These are phyloP conservation scores for Cryptosporidium xiaoi DNA, from an alignment of 169 alveolate species.

Conservation along the genomic window DNA sequence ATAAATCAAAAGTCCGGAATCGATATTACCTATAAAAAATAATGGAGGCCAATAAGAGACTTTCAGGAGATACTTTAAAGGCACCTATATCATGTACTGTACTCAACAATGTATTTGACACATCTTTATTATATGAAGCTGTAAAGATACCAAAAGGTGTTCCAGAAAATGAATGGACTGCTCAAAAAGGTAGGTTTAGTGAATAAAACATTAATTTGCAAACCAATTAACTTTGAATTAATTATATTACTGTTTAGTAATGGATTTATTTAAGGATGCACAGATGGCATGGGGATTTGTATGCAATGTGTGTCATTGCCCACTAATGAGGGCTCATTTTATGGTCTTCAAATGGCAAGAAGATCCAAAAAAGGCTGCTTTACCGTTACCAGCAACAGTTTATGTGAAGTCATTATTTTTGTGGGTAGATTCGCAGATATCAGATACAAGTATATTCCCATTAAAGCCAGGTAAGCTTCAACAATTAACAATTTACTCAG, in stretches of 20 bases:
- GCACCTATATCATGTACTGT: constrained; percentile 61
- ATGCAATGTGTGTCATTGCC: constrained; percentile 62
- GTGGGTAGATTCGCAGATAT: constrained; percentile 58
- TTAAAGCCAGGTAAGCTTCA: constrained; percentile 69
- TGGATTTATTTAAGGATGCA: constrained; percentile 71
- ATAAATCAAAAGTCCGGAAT: too few relatives aligned
- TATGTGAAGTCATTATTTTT: constrained; percentile 59
- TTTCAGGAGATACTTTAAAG: constrained; percentile 1
- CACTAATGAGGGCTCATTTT: constrained; percentile 74
- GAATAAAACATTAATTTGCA: neutral
- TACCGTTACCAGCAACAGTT: constrained; percentile 72
- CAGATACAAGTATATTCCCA: constrained; percentile 69
- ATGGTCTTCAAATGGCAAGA: constrained; percentile 75
- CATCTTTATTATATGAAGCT: constrained; percentile 50
- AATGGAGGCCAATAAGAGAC: neutral
- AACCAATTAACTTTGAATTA: neutral
- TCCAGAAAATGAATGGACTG: constrained; percentile 48
- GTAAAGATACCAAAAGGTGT: constrained; percentile 44
- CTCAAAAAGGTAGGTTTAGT: constrained; percentile 60
- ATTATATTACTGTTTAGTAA: constrained; percentile 1
- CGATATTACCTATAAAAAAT: too few relatives aligned
- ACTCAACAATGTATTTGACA: constrained; percentile 26
- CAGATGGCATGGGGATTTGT: constrained; percentile 76
- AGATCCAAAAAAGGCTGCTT: constrained; percentile 66
- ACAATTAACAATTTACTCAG: neutral